A percentile compares a stretch with the other conserved stretches of the same genome.
Conservation (phyloP, 1,284 basidiomycete species). For the Meripilus lineatus region DNA sequence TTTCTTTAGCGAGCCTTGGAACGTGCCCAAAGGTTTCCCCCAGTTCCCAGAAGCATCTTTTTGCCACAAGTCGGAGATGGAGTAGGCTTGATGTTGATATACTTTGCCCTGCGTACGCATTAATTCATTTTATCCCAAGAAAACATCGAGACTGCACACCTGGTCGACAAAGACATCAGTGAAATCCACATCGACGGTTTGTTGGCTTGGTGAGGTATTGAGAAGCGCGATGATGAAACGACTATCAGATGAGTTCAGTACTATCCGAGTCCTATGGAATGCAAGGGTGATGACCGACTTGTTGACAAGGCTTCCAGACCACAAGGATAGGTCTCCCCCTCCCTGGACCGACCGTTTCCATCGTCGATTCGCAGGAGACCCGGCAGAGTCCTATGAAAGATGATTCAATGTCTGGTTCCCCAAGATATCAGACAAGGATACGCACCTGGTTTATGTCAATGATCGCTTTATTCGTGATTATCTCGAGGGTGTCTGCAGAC, state of each 20-base stretch:
- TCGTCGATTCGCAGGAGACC: slow-evolving; percentile 25
- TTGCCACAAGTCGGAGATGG: slow-evolving; percentile 34
- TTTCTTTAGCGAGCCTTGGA: slow-evolving; percentile 19
- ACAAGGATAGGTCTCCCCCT: slow-evolving; percentile 29
- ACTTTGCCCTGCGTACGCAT: slow-evolving; percentile 18
- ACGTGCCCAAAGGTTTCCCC: slow-evolving; percentile 28
- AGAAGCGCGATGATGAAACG: slow-evolving; percentile 31
- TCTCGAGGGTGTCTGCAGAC: slow-evolving; percentile 28
- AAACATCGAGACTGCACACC: too few relatives aligned
- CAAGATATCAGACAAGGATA: not conserved
- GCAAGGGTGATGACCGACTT: too few relatives aligned
- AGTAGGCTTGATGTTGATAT: slow-evolving; percentile 25
- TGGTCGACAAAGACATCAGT: slow-evolving; percentile 32
- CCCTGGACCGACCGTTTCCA: slow-evolving; percentile 28
- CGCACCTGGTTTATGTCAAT: slow-evolving; percentile 29
- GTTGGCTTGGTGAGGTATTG: slow-evolving; percentile 30
- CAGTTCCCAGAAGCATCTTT: slow-evolving; percentile 28
- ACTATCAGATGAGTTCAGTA: slow-evolving; percentile 12
- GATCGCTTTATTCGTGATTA: slow-evolving; percentile 33
- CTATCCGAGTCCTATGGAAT: not conserved
- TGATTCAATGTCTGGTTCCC: not conserved
- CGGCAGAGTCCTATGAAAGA: slow-evolving; percentile 19
- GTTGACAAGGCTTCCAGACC: slow-evolving; percentile 27
- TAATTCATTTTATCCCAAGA: not conserved
- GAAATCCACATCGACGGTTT: slow-evolving; percentile 28